Conservation (phyloP, 129 eudicot species). For the Tagetes patula region DNA sequence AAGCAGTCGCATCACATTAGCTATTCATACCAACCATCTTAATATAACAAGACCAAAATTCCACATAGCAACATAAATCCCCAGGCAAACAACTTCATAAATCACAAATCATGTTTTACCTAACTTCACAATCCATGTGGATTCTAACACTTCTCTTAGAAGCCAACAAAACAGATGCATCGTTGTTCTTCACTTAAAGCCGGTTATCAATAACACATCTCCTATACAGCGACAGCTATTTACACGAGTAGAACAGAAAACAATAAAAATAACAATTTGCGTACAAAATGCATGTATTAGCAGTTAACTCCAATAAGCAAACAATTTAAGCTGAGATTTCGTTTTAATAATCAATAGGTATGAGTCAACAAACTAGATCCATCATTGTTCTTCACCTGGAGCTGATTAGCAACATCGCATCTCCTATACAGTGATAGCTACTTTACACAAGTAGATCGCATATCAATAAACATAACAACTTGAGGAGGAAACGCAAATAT, state of each 20-base stretch:
- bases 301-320: background rate
- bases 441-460: too few species aligned
- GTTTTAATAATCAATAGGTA: too few species aligned
- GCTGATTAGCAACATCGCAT: too few species aligned
- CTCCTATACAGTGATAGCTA: too few species aligned
- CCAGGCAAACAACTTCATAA: background rate
- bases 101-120: background rate
- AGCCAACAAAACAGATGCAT: background rate
- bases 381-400: too few species aligned
- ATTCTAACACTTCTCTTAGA: conserved; percentile 2
- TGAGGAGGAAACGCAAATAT: too few species aligned
- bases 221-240: background rate
- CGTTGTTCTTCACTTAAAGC: background rate
- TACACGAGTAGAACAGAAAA: background rate
- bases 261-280: background rate
- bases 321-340: background rate
- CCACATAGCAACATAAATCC: conserved; percentile 8
- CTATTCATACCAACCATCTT: background rate
- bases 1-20: conserved; percentile 19
- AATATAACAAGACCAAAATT: background rate
- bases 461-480: too few species aligned
- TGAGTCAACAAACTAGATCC: too few species aligned
- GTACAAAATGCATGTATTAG: conserved; percentile 6
- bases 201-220: background rate
- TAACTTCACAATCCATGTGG: conserved; percentile 15